Evolutionary conservation across 129 eudicot species (phyloP).

Genomic region (Pseudognaphalium luteoalbum): DNA sequence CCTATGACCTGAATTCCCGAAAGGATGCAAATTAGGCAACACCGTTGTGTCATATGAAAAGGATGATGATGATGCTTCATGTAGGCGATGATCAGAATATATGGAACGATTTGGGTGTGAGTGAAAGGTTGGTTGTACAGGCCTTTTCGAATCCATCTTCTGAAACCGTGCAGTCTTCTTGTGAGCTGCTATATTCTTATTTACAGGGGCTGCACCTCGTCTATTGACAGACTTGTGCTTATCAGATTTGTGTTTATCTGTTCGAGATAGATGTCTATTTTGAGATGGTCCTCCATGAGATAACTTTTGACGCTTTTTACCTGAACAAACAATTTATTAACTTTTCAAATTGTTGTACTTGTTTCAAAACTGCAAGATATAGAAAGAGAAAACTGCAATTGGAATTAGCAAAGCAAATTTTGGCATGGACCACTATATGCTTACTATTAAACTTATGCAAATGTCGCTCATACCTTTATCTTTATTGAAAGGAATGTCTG

Average conservation of each 20-base stretch:
- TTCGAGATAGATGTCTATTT: constrained; percentile 20
- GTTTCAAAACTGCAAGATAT: neutral
- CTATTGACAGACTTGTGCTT: neutral
- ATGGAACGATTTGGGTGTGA: neutral
- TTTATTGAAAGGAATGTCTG: constrained; percentile 16
- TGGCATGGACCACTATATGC: neutral
- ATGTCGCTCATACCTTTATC: constrained; percentile 30
- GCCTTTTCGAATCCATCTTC: neutral
- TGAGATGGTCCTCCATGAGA: constrained; percentile 22
- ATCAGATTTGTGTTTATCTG: neutral
- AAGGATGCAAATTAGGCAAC: neutral
- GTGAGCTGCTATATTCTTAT: constrained; percentile 7
- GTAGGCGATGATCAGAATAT: constrained; percentile 23
- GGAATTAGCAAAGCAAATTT: neutral
- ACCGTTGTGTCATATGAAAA: neutral
- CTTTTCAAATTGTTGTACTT: neutral
- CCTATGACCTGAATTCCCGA: neutral
- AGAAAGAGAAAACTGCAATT: neutral
- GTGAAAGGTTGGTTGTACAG: constrained; percentile 7
- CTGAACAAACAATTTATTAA: constrained; percentile 18
- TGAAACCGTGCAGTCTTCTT: constrained; percentile 10
- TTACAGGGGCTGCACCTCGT: neutral
- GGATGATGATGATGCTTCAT: constrained; percentile 21
- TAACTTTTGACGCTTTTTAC: constrained; percentile 42
- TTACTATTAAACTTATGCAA: neutral